Conservation (phyloP, 1,139 yeast species). For the Chernovozyma sophiae-reginae region DNA sequence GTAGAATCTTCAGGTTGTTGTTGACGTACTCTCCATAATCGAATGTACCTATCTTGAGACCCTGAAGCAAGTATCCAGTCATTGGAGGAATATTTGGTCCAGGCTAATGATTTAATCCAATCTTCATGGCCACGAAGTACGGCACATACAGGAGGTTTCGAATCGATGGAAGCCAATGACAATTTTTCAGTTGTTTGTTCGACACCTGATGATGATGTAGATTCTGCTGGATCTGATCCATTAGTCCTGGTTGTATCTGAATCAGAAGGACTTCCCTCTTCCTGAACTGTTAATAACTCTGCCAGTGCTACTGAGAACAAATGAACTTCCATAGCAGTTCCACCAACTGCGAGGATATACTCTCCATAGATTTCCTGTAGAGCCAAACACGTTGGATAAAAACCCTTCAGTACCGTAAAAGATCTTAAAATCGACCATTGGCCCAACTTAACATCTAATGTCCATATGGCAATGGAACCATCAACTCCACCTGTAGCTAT, state of each 20-base stretch:
- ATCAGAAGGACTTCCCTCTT: not conserved
- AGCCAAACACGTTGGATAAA: constrained; percentile 65
- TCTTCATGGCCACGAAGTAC: constrained; percentile 78
- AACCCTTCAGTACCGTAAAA: constrained; percentile 43
- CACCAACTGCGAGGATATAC: constrained; percentile 73
- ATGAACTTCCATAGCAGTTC: constrained; percentile 44
- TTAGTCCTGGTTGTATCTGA: not conserved
- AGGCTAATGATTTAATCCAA: constrained; percentile 76
- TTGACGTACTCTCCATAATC: constrained; percentile 74
- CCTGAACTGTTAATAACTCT: not conserved
- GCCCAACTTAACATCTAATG: constrained; percentile 9
- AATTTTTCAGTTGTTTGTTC: not conserved
- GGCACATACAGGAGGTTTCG: not conserved
- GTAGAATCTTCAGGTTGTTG: constrained; percentile 58
- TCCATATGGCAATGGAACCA: constrained; percentile 57
- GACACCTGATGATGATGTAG: constrained; percentile 17
- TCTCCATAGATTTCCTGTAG: constrained; percentile 38
- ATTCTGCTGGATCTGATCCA: constrained; percentile 7
- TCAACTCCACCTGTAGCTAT: constrained; percentile 65
- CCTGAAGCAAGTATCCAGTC: constrained; percentile 73
- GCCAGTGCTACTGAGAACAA: constrained; percentile 1
- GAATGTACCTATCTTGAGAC: constrained; percentile 83
- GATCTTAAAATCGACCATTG: constrained; percentile 25
- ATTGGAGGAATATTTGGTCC: constrained; percentile 47
- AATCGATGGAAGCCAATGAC: too few species aligned